Evolutionary conservation across 768 basidiomycete species (phyloP), one percentile per base, ranked within the genome.

Genomic region (Daedaleopsis sinensis): DNA sequence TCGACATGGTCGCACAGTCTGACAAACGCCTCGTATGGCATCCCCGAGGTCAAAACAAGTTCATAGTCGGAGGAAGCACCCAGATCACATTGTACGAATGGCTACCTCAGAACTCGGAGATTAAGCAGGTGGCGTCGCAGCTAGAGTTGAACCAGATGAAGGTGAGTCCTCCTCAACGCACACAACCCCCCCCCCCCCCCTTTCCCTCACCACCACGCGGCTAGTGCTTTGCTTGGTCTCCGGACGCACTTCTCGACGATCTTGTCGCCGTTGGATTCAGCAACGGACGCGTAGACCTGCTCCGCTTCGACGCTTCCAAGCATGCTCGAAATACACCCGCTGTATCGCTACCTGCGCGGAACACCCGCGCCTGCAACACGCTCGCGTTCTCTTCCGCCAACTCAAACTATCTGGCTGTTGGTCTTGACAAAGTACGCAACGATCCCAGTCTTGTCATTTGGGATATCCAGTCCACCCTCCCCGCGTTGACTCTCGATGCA

Each of bases 221-320:
- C n/a, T 38, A 93, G 91, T 92, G 90, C 63, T 90, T 93, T 71
- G 84, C 90, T 0, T 93, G 91, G 90, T 93, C 89, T 43, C 89
- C 91, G 38, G 87, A 90, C 68, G 80, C 85, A 21, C 68, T 76
- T 10, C 82, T 86, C 61, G 86, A 90, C 58, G 91, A 93, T 70
- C 76, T 93, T 1, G 73, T 93, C 23, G 91, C 91, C n/a, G 85
- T 92, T 16, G 91, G 91, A 12, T 77, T 84, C 61, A 81, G 79
- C 52, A 86, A 80, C 0, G 91, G 91, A 21, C 87, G 82, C 51
- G 87, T 93, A 21, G 91, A 93, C 62, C 80, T 93, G 36, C 76
- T 91, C 53, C 83, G 90, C 3, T 79, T 93, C 4, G 85, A 87
- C 69, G 84, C 88, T 0, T 82, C 84, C 5, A 85, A 80, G 55